Percentiles rank a stretch among this genome's conserved stretches.
These are phyloP conservation scores for Leccinum boreale DNA, from an alignment of 768 basidiomycete species.

Conservation along the genomic window DNA sequence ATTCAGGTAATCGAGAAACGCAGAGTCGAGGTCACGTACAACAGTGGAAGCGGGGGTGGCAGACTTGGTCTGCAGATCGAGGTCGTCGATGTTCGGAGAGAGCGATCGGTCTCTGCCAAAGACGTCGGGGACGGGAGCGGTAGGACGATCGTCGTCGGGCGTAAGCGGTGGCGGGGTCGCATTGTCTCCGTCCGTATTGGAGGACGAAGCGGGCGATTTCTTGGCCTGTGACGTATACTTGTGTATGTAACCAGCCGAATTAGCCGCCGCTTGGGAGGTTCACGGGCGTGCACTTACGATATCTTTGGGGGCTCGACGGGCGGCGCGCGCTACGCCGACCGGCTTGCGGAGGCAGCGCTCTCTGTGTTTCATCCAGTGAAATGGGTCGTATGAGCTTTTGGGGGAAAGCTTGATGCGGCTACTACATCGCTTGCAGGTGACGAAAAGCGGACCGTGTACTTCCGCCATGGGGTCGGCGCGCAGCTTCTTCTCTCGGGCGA, in stretches of 20 bases:
- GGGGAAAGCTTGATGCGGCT: constrained; percentile 60
- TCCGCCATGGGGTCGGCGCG: constrained; percentile 51
- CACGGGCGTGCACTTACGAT: constrained; percentile 15
- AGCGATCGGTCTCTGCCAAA: constrained; percentile 23
- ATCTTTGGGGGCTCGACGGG: constrained; percentile 20
- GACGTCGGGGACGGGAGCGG: constrained; percentile 10
- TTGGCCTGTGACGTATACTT: constrained; percentile 21
- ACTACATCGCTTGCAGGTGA: constrained; percentile 55
- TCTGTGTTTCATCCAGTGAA: constrained; percentile 67
- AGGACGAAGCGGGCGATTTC: constrained; percentile 27
- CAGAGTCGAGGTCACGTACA: constrained; percentile 27
- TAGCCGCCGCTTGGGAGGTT: neutral
- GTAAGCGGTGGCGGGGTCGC: constrained; percentile 36
- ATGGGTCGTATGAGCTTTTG: constrained; percentile 63
- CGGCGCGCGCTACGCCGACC: constrained; percentile 17
- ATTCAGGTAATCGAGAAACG: constrained; percentile 22
- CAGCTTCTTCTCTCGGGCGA: constrained; percentile 48
- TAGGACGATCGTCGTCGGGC: constrained; percentile 31
- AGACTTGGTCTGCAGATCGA: constrained; percentile 14
- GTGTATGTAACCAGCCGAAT: neutral
- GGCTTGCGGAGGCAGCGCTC: constrained; percentile 53
- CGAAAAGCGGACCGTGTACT: constrained; percentile 47
- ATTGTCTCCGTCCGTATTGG: constrained; percentile 30
- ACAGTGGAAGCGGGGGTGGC: neutral
- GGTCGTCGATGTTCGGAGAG: constrained; percentile 21